Evolutionary conservation across 1,284 basidiomycete species (phyloP), one percentile per base, ranked within the genome.

Genomic region (Ceratobasidium sp.): DNA sequence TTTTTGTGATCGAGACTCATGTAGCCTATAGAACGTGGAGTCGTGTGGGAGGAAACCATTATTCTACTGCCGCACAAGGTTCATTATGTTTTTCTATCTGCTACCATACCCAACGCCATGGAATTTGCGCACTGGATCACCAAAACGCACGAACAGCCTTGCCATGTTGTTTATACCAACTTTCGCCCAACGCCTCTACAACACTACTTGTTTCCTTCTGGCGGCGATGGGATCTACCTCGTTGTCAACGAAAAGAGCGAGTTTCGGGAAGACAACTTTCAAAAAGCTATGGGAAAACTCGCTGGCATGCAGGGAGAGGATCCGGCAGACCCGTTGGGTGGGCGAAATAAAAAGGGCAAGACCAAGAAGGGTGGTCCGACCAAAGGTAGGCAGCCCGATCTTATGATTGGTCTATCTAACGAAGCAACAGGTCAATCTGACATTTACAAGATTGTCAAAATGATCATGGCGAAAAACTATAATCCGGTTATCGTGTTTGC

Each of bases 71-170:
- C 97, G 2, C 94, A 98, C 80, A 91, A 89, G 28, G 97, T 99
- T 73, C 95, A 93, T 81, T 97, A 98, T 80, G 97, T 99, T 75
- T 99, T 99, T 83, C 89, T 99, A 45, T 99, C 97, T n/a, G 97
- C 97, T 70, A 99, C 97, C 30, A 99, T 99, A 74, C 97, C 97
- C 45, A 99, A 99, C 82, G 96, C 97, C 9, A 97, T 98, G 94
- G 95, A 99, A 80, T 99, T 99, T 77, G 96, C 97, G 46, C 94
- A 98, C 80, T 99, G 97, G 97, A 96, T 99, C 79, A 95, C 92
- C 82, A 92, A 96, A 79, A 96, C 92, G 0, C 97, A 99, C 79
- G 92, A 97, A 72, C 97, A 99, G 79, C 97, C 97, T 0, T 99
- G 97, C 81, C 97, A 99, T 80, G 94, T 99, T 78, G 97, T 99